Percentiles rank a stretch among this genome's conserved stretches.
phyloP scores from a whole-genome alignment of 768 basidiomycete genomes.

The Suillus hirtellus region DNA sequence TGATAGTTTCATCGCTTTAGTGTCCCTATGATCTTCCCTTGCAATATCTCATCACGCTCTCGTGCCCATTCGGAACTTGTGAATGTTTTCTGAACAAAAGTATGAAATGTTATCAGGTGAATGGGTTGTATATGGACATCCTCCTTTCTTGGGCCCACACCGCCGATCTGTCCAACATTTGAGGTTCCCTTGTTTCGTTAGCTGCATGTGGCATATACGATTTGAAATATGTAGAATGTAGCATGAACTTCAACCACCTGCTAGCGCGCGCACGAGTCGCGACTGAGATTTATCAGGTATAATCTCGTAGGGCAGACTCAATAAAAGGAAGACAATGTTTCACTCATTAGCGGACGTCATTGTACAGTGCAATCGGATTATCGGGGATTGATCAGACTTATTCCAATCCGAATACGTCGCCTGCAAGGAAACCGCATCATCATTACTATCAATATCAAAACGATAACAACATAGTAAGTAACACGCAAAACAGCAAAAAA shows the following conservation, averaged over 20 bases:
- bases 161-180: no score
- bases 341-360: no score
- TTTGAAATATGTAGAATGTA: no score
- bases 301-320: no score
- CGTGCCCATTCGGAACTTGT: not conserved
- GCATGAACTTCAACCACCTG: no score
- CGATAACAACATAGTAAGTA: not conserved
- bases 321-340: no score
- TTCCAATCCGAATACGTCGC: not conserved
- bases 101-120: not conserved
- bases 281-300: no score
- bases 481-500: not conserved
- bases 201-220: no score
- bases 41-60: not conserved
- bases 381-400: not conserved
- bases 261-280: no score
- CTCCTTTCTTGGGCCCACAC: not conserved
- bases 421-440: not conserved
- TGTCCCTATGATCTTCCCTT: not conserved
- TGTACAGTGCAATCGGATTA: no score
- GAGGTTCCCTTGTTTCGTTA: no score
- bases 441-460: not conserved
- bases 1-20: not conserved
- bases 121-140: not conserved
- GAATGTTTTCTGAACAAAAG: not conserved